Base-by-base conservation (phyloP, 148 eudicot genomes). In the Amaranthus palmeri region DNA sequence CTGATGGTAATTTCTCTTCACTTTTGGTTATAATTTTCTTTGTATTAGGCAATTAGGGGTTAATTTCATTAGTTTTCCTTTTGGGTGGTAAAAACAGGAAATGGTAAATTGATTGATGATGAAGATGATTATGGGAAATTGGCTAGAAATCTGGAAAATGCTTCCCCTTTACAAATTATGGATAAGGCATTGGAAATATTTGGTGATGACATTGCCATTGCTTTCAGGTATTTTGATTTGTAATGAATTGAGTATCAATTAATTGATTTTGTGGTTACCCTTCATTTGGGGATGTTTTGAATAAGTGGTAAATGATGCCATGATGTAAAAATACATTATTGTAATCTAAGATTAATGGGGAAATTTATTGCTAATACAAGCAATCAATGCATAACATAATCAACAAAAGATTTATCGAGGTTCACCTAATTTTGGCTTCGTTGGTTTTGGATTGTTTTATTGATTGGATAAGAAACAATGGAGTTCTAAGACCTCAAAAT, bases 71-170 rank as follows among this genome's bases (percentile, higher is more conserved):
- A 53, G 10, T 13, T 53, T 53, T 53, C 13, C 9, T 53, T 8
- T 53, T 53, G 13, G 9, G 13, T 53, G 13, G 36, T 25, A 25
- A 78, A 83, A 81, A 52, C 88, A 87, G 25, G 64, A 46, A n/a
- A 52, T 18, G 50, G 46, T 70, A 71, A 82, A 45, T 11, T 46
- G 18, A 72, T 46, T 25, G 72, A 76, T 49, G 71, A 70, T 61
- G 65, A 62, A 49, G 84, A 81, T 68, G 90, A 92, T 75, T 87
- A 65, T 66, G 91, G 86, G 51, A 73, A 82, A 82, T 52, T 92
- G 72, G 92, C 89, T 12, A 77, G 52, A 46, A 67, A 72, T 12
- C 72, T 77, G 13, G 76, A 77, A 18, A 77, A 71, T 77, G 76
- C 80, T 6, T 77, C 76, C 51, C 80, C 80, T 18, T 72, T 77